phyloP scores from a whole-genome alignment of 2,329 filamentous ascomycete species.

The Talaromyces sp. region DNA sequence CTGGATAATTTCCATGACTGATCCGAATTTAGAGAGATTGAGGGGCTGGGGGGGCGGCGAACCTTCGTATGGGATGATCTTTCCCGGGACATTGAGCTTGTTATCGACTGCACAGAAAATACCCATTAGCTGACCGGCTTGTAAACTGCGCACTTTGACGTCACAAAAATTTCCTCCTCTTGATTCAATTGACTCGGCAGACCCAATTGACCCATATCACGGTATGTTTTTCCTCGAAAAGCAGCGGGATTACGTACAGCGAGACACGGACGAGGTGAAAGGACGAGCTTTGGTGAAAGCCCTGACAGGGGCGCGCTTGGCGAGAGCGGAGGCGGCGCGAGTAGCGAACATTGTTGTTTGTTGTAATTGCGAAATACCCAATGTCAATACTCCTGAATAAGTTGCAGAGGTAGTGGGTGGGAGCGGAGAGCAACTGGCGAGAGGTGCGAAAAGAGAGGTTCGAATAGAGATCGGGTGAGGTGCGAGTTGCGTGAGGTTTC shows the following conservation, averaged over 20 bases:
- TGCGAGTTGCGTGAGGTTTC: slow-evolving; percentile 19
- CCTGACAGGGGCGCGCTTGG: slow-evolving; percentile 44
- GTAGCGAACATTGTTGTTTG: slow-evolving; percentile 47
- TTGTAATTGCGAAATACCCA: background rate
- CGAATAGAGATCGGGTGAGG: slow-evolving; percentile 15
- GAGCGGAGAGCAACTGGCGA: slow-evolving; percentile 18
- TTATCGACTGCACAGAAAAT: slow-evolving; percentile 29
- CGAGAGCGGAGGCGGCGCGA: slow-evolving; percentile 46
- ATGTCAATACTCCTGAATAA: slow-evolving; percentile 1
- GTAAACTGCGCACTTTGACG: background rate
- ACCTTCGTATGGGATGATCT: slow-evolving; percentile 47
- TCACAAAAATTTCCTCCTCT: background rate
- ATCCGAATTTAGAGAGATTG: background rate
- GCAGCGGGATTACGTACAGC: slow-evolving; percentile 39
- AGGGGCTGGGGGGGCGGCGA: slow-evolving; percentile 23
- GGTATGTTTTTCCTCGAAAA: background rate
- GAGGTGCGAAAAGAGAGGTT: slow-evolving; percentile 12
- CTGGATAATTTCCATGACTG: background rate
- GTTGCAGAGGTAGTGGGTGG: background rate
- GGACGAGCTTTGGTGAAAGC: slow-evolving; percentile 41
- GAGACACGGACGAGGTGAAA: slow-evolving; percentile 45
- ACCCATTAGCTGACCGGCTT: slow-evolving; percentile 8
- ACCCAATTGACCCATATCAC: background rate
- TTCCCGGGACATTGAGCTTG: slow-evolving; percentile 40
- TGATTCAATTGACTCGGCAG: background rate